Percentiles rank a stretch among this genome's conserved stretches.
These are phyloP conservation scores for Blastobotrys chiropterorum DNA, from an alignment of 805 yeast species.

Conservation along the genomic window DNA sequence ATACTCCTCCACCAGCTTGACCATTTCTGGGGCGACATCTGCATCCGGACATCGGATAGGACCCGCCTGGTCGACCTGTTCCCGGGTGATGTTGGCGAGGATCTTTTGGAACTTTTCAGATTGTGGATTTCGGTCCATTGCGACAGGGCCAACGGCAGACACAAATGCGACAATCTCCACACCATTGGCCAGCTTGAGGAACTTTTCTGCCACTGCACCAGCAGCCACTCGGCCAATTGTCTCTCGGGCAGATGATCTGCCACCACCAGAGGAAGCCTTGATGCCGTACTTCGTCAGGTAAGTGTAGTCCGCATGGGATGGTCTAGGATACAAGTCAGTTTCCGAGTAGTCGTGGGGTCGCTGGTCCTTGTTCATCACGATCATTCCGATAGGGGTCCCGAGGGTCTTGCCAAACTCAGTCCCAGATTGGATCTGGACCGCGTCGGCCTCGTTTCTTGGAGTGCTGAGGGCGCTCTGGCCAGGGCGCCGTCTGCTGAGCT, in stretches of 20 bases:
- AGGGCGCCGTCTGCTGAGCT: conserved; percentile 93
- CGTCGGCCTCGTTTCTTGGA: conserved; percentile 92
- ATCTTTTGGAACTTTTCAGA: conserved; percentile 59
- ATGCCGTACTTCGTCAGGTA: conserved; percentile 84
- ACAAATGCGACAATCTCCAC: conserved; percentile 97
- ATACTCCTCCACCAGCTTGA: conserved; percentile 76
- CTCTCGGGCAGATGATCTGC: conserved; percentile 94
- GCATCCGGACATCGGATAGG: conserved; percentile 93
- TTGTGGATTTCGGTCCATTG: conserved; percentile 68
- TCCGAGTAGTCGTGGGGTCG: conserved; percentile 94
- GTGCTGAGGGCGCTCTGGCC: conserved; percentile 91
- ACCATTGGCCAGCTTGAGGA: conserved; percentile 62
- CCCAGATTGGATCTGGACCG: conserved; percentile 89
- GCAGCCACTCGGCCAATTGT: conserved; percentile 99
- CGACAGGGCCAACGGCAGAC: conserved; percentile 77
- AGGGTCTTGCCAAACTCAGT: conserved; percentile 84
- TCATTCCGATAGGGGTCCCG: conserved; percentile 94
- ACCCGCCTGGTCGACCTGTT: conserved; percentile 77
- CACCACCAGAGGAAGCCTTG: conserved; percentile 95
- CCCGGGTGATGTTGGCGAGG: conserved; percentile 75
- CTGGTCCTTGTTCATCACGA: conserved; percentile 90
- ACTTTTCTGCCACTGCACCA: conserved; percentile 96
- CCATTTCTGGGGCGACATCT: conserved; percentile 67
- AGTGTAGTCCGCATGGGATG: conserved; percentile 96
- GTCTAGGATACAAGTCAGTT: conserved; percentile 93